A percentile compares a stretch with the other conserved stretches of the same genome.
Evolutionary conservation across 192 early-diverging fungal species (phyloP).

Genomic region (Endogone sp.): DNA sequence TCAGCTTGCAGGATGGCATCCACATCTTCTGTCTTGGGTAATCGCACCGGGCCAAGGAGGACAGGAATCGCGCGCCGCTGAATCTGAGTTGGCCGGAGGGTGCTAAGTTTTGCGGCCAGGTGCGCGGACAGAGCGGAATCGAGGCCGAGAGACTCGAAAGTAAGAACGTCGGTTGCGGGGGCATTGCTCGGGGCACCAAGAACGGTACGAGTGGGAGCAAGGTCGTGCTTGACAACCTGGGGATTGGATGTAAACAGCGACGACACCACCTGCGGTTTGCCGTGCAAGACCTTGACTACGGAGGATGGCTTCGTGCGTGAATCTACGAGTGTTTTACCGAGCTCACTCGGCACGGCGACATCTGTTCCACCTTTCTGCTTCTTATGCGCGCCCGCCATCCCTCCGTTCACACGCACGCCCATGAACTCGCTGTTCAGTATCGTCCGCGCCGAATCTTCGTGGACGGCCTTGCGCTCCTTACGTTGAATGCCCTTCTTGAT

Average conservation of each 20-base stretch:
- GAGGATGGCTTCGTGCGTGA: too few relatives aligned
- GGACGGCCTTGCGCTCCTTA: not conserved
- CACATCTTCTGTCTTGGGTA: constrained; percentile 40
- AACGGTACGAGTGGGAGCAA: constrained; percentile 16
- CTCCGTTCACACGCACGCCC: not conserved
- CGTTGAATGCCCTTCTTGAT: not conserved
- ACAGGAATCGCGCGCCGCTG: constrained; percentile 83
- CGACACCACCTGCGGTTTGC: constrained; percentile 58
- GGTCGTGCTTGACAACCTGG: constrained; percentile 27
- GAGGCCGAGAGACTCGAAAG: constrained; percentile 78
- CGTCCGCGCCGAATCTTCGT: not conserved
- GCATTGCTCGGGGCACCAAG: constrained; percentile 43
- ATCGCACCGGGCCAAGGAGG: constrained; percentile 48
- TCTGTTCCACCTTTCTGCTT: not conserved
- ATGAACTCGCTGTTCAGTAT: not conserved
- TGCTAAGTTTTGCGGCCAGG: constrained; percentile 66
- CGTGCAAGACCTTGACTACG: not conserved
- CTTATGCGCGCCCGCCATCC: not conserved
- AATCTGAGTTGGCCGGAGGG: constrained; percentile 83
- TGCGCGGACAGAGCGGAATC: constrained; percentile 64
- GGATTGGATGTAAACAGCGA: constrained; percentile 82
- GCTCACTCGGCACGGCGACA: not conserved
- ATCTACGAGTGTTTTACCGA: too few relatives aligned
- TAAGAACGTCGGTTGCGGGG: constrained; percentile 38
- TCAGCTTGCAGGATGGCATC: constrained; percentile 93